Conservation (phyloP, 2,329 filamentous ascomycete genomes). For the Epichloe festucae region DNA sequence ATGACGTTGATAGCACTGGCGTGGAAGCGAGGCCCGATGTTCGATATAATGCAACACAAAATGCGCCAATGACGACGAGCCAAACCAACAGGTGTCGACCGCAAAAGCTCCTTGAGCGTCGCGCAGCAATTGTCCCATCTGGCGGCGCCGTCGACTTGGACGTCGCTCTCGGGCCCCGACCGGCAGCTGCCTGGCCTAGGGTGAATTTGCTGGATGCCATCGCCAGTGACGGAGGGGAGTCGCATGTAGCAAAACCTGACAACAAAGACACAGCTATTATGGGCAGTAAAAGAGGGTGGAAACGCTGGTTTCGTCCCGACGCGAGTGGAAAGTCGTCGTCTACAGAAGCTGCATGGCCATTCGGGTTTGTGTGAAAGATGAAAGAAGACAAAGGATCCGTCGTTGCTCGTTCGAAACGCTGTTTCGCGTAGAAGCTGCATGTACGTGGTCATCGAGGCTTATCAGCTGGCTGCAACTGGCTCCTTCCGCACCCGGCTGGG, state of each 20-base stretch:
- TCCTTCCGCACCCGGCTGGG: background rate
- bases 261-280: background rate
- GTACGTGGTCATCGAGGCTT: background rate
- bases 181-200: background rate
- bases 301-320: background rate
- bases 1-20: conserved; percentile 8
- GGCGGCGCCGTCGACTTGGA: background rate
- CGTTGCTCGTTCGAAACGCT: background rate
- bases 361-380: background rate
- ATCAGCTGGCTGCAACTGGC: too few species aligned
- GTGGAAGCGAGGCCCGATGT: conserved; percentile 8
- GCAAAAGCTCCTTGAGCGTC: conserved; percentile 1
- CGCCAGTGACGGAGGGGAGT: background rate
- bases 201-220: conserved; percentile 6
- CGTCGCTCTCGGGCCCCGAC: background rate
- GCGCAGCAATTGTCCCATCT: background rate
- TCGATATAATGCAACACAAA: conserved; percentile 8
- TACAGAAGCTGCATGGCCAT: background rate
- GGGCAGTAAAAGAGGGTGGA: background rate
- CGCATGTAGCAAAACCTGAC: background rate
- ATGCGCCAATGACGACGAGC: conserved; percentile 7
- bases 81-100: conserved; percentile 6
- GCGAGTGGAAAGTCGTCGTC: background rate
- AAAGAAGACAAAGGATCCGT: background rate
- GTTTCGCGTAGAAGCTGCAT: background rate